Base-by-base conservation (phyloP, 129 eudicot genomes). In the Rutidosis leptorrhynchoides region DNA sequence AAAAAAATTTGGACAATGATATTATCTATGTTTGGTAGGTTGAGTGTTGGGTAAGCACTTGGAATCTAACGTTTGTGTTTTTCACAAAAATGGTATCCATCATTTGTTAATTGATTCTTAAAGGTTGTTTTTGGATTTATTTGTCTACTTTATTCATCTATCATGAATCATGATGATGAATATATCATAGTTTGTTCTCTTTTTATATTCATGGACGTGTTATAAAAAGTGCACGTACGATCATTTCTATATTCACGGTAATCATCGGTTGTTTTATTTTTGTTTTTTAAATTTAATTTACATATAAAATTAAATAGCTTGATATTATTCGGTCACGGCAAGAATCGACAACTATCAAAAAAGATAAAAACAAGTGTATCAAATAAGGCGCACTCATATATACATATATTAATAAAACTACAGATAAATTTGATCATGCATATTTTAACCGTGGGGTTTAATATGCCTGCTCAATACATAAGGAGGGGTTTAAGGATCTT, bases 41-140 rank as follows among this genome's bases (percentile, higher is more conserved):
- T 57, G 45, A 46, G 68, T 59, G 51, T 71, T 60, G 51, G 68
- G 57, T 58, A 29, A 17, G 42, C 21, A n/a, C 16, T 58, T 69
- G 57, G 65, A 40, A 57, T 69, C 66, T 20, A 24, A 26, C 28
- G 6, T 69, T 56, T 69, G 74, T 69, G 40, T 19, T 45, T 68
- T 43, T 58, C 43, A 58, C 27, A 70, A 42, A 71, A 69, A 42
- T 70, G 43, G 67, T 14, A 70, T 70, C 22, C n/a, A 12, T 58
- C 40, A 42, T 58, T 57, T 58, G 11, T 70, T 42, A 19, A 70
- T 15, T 14, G 57, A 11, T 29, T 61, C 26, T 49, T 71, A 60
- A 71, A 70, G 75, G 59, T 12, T 70, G 16, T 27, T 26, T 58
- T 70, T 70, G 75, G 67, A 58, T 32, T 42, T 70, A 70, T 15